Conservation (phyloP, 495 filamentous ascomycete species). For the Immersiella caudata region DNA sequence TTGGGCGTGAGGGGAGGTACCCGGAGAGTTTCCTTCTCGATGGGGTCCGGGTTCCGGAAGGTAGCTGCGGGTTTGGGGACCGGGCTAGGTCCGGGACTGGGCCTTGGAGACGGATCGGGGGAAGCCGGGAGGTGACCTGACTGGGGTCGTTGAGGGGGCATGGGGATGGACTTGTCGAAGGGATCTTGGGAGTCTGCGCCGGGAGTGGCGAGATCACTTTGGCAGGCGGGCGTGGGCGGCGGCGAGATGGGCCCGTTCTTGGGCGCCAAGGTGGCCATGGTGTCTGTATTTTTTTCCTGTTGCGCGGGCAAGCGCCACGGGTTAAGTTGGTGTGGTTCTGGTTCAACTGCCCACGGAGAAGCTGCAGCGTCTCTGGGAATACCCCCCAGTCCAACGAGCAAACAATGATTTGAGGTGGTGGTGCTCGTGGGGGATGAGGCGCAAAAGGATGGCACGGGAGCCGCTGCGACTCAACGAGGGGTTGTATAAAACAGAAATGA, state of each 20-base stretch:
- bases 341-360: neutral
- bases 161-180: constrained; percentile 4
- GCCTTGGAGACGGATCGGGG: constrained; percentile 14
- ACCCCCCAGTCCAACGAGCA: neutral
- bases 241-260: constrained; percentile 23
- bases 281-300: neutral
- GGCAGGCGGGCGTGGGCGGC: constrained; percentile 32
- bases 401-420: neutral
- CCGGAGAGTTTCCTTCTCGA: neutral
- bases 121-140: constrained; percentile 16
- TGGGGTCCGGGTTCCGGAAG: neutral
- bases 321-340: neutral
- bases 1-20: neutral
- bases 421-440: neutral
- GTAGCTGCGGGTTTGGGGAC: neutral
- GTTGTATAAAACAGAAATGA: neutral
- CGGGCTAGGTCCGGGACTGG: constrained; percentile 15
- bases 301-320: neutral
- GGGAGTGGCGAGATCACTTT: constrained; percentile 6
- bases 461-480: no score
- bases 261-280: constrained; percentile 17
- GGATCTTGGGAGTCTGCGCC: constrained; percentile 9
- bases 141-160: constrained; percentile 2
- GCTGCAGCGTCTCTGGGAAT: neutral
- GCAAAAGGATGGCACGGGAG: neutral